Percentiles rank a stretch among this genome's conserved stretches.
phyloP scores from a whole-genome alignment of 116 monocot genomes.

The Posidonia oceanica region DNA sequence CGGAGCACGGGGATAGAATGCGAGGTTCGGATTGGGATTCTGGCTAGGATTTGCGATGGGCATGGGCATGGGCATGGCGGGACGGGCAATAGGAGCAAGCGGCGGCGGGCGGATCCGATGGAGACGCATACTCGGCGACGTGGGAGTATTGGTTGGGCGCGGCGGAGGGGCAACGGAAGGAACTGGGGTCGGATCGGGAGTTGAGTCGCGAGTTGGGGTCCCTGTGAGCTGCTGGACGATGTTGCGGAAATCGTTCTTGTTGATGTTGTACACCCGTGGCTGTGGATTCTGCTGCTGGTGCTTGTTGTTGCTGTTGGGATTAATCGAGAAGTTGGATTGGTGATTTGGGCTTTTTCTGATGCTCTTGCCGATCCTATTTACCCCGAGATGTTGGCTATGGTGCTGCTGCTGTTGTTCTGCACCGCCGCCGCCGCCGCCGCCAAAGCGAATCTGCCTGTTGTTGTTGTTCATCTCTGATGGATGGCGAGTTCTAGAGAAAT shows the following conservation, averaged over 20 bases:
- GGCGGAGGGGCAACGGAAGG: slow-evolving; percentile 8
- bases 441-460: background rate
- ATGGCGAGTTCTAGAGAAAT: background rate
- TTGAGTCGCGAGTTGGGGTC: slow-evolving; percentile 17
- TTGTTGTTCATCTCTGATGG: background rate
- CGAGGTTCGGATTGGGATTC: background rate
- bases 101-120: slow-evolving; percentile 67
- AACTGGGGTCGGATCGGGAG: slow-evolving; percentile 1
- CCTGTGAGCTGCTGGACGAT: slow-evolving; percentile 86
- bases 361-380: slow-evolving; percentile 59
- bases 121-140: slow-evolving; percentile 35
- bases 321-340: slow-evolving; percentile 12
- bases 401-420: background rate
- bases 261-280: slow-evolving; percentile 82
- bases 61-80: background rate
- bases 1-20: background rate
- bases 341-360: slow-evolving; percentile 67
- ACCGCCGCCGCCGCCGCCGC: background rate
- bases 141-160: slow-evolving; percentile 17
- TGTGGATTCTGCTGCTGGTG: slow-evolving; percentile 14
- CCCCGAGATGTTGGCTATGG: slow-evolving; percentile 30
- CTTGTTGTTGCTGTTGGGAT: background rate
- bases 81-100: slow-evolving; percentile 47
- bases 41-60: too few species aligned
- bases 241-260: slow-evolving; percentile 85